Conservation (phyloP, 148 eudicot genomes). For the Chenopodium berlandieri region DNA sequence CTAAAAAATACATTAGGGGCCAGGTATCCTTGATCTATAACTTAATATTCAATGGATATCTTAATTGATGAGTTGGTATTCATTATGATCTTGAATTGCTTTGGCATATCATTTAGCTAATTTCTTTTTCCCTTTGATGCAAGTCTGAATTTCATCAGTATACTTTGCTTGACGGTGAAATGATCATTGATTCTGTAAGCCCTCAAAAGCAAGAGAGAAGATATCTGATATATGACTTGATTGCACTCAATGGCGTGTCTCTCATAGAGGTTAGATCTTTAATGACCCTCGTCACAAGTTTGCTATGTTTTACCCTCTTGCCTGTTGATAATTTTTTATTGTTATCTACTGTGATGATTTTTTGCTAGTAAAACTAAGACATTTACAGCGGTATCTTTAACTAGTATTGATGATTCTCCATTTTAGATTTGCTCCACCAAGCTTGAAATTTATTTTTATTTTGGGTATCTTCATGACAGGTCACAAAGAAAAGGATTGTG, state of each 20-base stretch:
- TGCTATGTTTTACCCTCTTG: neutral
- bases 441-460: neutral
- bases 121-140: conserved; percentile 18
- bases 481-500: neutral
- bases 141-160: conserved; percentile 66
- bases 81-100: neutral
- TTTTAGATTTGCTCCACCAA: neutral
- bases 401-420: neutral
- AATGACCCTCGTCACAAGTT: neutral
- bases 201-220: conserved; percentile 82
- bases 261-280: conserved; percentile 52
- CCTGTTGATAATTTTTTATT: neutral
- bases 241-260: conserved; percentile 70
- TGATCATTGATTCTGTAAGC: conserved; percentile 67
- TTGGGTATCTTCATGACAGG: neutral
- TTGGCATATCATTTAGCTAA: conserved; percentile 6
- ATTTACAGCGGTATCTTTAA: neutral
- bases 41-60: neutral
- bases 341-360: neutral
- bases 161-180: conserved; percentile 93
- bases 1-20: neutral
- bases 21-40: neutral
- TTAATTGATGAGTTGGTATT: neutral
- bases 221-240: conserved; percentile 85
- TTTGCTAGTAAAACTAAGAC: neutral